Conservation (phyloP, 2,329 filamentous ascomycete genomes). For the Ophiostoma populinum region DNA sequence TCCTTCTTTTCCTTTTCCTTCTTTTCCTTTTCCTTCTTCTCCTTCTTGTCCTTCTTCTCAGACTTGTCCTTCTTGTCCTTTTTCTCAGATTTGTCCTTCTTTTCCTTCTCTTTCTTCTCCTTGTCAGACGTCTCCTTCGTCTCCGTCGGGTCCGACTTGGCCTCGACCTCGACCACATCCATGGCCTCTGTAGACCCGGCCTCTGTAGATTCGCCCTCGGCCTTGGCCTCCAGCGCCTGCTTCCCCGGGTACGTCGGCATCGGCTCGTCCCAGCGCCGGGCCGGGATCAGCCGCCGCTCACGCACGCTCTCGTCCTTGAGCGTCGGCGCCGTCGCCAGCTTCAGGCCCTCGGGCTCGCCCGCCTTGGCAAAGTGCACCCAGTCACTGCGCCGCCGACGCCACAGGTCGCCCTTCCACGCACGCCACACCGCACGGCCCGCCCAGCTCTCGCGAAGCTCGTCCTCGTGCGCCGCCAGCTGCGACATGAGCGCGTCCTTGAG, state of each 20-base stretch:
- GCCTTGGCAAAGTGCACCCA: constrained; percentile 42
- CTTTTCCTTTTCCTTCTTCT: constrained; percentile 1
- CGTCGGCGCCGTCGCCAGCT: constrained; percentile 20
- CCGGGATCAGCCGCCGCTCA: background rate
- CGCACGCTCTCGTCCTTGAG: constrained; percentile 6
- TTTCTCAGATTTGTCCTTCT: constrained; percentile 3
- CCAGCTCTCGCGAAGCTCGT: constrained; percentile 32
- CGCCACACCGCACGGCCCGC: constrained; percentile 39
- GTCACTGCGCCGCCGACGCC: constrained; percentile 33
- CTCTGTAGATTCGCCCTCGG: background rate
- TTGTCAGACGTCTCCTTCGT: background rate
- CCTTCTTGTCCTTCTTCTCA: background rate
- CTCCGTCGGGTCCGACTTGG: background rate
- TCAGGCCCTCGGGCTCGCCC: constrained; percentile 21
- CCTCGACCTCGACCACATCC: background rate
- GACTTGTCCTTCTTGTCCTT: constrained; percentile 1
- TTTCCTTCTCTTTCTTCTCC: background rate
- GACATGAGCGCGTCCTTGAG: constrained; percentile 38
- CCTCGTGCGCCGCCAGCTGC: constrained; percentile 29
- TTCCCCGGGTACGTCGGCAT: constrained; percentile 1
- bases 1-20: background rate
- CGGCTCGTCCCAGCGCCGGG: too few species aligned
- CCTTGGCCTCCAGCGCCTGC: background rate
- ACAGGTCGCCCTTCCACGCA: constrained; percentile 39
- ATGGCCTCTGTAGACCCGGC: background rate